These are phyloP conservation scores for Acanthamoeba healyi DNA, from an alignment of 208 protist species.

Conservation along the genomic window DNA sequence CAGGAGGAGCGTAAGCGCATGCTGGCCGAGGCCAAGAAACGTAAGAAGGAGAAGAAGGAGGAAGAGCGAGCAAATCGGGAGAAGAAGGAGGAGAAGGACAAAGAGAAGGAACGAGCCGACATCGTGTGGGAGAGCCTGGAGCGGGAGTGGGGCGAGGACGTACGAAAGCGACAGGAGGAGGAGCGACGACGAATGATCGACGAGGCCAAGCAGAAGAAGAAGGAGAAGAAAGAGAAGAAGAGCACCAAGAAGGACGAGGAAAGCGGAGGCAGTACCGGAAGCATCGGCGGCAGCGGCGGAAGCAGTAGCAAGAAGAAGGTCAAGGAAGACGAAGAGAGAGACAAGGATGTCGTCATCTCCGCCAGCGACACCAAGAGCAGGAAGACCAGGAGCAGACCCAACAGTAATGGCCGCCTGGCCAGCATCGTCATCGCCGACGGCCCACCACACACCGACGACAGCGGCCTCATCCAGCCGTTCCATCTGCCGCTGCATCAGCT, in stretches of 20 bases:
- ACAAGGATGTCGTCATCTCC: background rate
- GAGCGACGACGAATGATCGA: slow-evolving; percentile 23
- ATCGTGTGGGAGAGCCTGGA: slow-evolving; percentile 35
- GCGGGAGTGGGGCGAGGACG: slow-evolving; percentile 44
- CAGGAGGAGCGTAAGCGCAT: slow-evolving; percentile 39
- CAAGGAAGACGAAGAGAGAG: background rate
- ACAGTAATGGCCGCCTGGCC: background rate
- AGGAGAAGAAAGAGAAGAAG: slow-evolving; percentile 21
- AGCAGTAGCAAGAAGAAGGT: background rate
- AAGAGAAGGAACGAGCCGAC: background rate
- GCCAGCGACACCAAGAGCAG: background rate
- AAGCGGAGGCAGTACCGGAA: no score
- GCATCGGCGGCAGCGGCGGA: no score
- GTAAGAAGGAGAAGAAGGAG: slow-evolving; percentile 34
- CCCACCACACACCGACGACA: background rate
- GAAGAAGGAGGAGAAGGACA: slow-evolving; percentile 18
- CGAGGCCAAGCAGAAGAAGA: slow-evolving; percentile 44
- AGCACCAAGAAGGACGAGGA: background rate
- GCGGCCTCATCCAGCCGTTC: slow-evolving; percentile 3
- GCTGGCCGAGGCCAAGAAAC: slow-evolving; percentile 37
- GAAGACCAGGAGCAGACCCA: background rate
- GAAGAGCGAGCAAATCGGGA: no score
- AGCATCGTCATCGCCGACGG: background rate
- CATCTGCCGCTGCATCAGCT: background rate
- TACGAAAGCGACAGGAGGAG: slow-evolving; percentile 50